Conservation (phyloP, 495 filamentous ascomycete genomes). For the Daldinia decipiens region DNA sequence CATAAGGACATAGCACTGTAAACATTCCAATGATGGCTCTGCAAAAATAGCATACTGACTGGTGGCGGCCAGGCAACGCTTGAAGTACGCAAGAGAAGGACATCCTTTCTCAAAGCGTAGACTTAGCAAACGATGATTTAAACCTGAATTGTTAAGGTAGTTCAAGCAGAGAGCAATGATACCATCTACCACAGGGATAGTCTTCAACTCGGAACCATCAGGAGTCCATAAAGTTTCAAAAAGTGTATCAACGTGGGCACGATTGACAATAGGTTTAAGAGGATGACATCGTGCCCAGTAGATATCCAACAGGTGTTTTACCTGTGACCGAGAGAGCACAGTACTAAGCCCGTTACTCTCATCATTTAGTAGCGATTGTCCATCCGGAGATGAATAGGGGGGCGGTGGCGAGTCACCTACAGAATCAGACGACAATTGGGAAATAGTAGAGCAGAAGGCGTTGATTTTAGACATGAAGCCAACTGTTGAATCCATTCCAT, state of each 20-base stretch:
- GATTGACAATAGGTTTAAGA: constrained; percentile 37
- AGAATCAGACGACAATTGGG: constrained; percentile 36
- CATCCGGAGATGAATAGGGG: constrained; percentile 33
- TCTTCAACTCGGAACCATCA: constrained; percentile 6
- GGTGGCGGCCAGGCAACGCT: constrained; percentile 39
- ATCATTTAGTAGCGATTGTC: constrained; percentile 18
- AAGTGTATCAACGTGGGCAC: constrained; percentile 21
- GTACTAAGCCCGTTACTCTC: constrained; percentile 21
- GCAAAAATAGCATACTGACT: constrained; percentile 43
- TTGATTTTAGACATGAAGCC: constrained; percentile 50
- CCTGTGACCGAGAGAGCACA: constrained; percentile 38
- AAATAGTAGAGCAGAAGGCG: constrained; percentile 46
- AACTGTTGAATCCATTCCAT: constrained; percentile 44
- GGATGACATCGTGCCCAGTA: constrained; percentile 43
- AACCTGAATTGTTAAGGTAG: constrained; percentile 41
- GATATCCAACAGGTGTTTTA: constrained; percentile 36
- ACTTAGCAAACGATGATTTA: constrained; percentile 44
- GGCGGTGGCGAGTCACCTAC: constrained; percentile 29
- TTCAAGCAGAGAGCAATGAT: constrained; percentile 45
- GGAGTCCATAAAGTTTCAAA: constrained; percentile 20
- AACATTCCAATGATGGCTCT: constrained; percentile 33
- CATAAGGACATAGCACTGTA: constrained; percentile 47
- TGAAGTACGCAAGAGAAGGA: constrained; percentile 44
- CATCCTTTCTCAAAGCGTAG: constrained; percentile 43
- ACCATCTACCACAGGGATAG: constrained; percentile 43